Conservation (phyloP, 257 asterid genomes). For the Paulownia fortunei region DNA sequence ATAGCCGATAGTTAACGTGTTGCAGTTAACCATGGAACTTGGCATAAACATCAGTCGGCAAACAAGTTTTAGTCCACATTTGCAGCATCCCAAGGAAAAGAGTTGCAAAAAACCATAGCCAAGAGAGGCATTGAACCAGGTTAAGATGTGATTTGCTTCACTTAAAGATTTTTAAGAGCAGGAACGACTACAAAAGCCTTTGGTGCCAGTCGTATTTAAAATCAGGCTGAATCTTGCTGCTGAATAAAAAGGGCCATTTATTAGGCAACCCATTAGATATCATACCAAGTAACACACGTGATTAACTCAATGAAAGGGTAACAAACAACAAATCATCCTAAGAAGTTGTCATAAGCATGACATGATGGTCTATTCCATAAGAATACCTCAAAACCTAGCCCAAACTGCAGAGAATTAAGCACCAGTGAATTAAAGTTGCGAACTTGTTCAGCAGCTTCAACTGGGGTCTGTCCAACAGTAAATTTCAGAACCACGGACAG, state of each 20-base stretch:
- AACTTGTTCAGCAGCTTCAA: slow-evolving; percentile 2
- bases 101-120: no score
- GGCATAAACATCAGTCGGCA: no score
- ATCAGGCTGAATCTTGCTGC: neutral
- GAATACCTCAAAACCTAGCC: neutral
- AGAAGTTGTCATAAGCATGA: neutral
- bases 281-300: neutral
- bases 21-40: no score
- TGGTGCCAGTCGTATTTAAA: neutral
- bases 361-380: neutral
- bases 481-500: neutral
- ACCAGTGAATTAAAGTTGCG: neutral
- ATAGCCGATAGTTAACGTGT: no score
- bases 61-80: no score
- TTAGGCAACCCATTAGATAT: neutral
- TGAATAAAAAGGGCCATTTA: neutral
- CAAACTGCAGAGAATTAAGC: neutral
- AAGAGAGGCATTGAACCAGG: no score
- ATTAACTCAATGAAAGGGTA: neutral
- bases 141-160: neutral
- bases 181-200: neutral
- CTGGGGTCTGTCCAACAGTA: neutral
- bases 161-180: no score
- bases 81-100: no score
- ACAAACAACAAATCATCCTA: neutral